Evolutionary conservation across 805 yeast species (phyloP).

Genomic region (Middelhovenomyces tepae): DNA sequence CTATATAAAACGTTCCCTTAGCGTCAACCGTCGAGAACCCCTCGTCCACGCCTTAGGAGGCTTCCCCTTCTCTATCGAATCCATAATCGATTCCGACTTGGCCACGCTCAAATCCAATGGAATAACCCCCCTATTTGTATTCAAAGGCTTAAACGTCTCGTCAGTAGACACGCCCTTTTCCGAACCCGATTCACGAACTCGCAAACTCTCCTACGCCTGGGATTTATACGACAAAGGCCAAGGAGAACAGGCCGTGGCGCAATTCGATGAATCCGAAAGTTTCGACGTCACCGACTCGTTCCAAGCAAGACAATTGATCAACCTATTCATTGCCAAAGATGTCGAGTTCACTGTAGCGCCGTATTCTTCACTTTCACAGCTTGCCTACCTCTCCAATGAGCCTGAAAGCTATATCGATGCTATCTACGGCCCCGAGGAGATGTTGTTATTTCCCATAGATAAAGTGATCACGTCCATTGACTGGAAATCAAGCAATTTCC

Average conservation of each 20-base stretch:
- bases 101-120: constrained; percentile 48
- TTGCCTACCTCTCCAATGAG: constrained; percentile 58
- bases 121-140: constrained; percentile 72
- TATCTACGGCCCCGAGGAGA: constrained; percentile 78
- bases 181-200: constrained; percentile 21
- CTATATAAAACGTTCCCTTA: constrained; percentile 54
- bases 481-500: constrained; percentile 52
- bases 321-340: constrained; percentile 44
- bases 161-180: constrained; percentile 22
- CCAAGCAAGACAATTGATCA: constrained; percentile 30
- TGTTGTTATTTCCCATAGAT: constrained; percentile 54
- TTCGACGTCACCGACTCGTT: constrained; percentile 11
- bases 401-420: constrained; percentile 55
- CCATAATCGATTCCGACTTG: constrained; percentile 53
- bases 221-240: constrained; percentile 30
- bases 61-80: constrained; percentile 53
- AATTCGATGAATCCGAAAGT: constrained; percentile 21
- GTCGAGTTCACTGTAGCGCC: constrained; percentile 75
- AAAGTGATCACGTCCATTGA: constrained; percentile 69
- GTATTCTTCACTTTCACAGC: constrained; percentile 68
- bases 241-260: constrained; percentile 22
- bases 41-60: constrained; percentile 75
- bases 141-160: constrained; percentile 53
- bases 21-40: constrained; percentile 50
- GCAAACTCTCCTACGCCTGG: constrained; percentile 38